A percentile compares a stretch with the other conserved stretches of the same genome.
phyloP scores from a whole-genome alignment of 768 basidiomycete species.

The Multifurca ochricompacta region DNA sequence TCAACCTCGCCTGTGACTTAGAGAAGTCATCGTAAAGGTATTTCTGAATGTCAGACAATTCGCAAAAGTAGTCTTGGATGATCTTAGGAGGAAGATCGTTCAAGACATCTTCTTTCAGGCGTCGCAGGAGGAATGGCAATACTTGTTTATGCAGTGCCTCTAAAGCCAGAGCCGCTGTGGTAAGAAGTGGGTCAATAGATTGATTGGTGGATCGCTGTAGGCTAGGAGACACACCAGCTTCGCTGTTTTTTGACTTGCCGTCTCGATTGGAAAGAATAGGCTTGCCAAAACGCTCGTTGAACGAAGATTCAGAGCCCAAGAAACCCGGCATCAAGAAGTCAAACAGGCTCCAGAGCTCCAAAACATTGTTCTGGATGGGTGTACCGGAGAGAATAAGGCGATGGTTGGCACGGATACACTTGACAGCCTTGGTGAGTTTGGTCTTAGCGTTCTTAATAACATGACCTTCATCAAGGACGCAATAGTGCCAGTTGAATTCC shows the following conservation, averaged over 20 bases:
- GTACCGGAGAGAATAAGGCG: slow-evolving; percentile 94
- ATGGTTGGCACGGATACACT: slow-evolving; percentile 83
- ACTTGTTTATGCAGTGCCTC: slow-evolving; percentile 99
- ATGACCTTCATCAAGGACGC: slow-evolving; percentile 96
- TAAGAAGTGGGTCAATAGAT: not conserved
- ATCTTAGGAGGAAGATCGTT: slow-evolving; percentile 97
- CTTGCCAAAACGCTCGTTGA: slow-evolving; percentile 93
- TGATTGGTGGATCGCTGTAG: not conserved
- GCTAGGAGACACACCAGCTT: slow-evolving; percentile 71
- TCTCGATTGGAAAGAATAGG: slow-evolving; percentile 93
- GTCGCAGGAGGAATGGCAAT: slow-evolving; percentile 91
- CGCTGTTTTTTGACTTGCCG: slow-evolving; percentile 88
- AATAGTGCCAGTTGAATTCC: slow-evolving; percentile 82
- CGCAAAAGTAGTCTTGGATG: slow-evolving; percentile 99
- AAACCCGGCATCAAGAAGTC: slow-evolving; percentile 99
- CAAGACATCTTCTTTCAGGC: slow-evolving; percentile 95
- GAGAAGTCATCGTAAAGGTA: slow-evolving; percentile 91
- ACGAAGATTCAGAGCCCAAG: slow-evolving; percentile 88
- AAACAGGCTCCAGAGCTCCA: slow-evolving; percentile 97
- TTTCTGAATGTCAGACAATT: slow-evolving; percentile 91
- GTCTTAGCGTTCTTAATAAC: slow-evolving; percentile 99
- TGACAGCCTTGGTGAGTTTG: slow-evolving; percentile 94
- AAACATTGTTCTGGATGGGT: slow-evolving; percentile 97
- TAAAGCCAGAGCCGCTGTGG: slow-evolving; percentile 79
- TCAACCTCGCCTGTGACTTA: slow-evolving; percentile 59